These are phyloP conservation scores for Pseudofabraea citricarpa DNA, from an alignment of 2,329 filamentous ascomycete genomes.

Conservation along the genomic window DNA sequence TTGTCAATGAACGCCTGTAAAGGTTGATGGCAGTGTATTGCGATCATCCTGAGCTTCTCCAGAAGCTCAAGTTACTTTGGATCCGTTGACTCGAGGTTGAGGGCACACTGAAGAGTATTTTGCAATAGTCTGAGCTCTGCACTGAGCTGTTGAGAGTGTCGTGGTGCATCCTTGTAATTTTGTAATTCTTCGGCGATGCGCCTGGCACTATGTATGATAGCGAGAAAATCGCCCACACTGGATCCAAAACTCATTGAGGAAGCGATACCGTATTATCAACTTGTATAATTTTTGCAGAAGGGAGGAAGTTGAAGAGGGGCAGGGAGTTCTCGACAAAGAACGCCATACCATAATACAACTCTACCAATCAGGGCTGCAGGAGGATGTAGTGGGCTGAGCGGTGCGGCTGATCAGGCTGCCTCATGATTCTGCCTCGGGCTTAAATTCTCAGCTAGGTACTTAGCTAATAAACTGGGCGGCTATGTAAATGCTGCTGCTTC, in stretches of 20 bases:
- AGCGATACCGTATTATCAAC: no score
- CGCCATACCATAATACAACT: no score
- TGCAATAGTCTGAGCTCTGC: neutral
- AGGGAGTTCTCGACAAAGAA: no score
- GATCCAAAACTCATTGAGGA: conserved; percentile 28
- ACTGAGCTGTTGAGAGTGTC: neutral
- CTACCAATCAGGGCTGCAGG: no score
- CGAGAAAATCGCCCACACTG: conserved; percentile 23
- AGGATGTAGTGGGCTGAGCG: no score
- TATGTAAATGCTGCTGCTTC: no score
- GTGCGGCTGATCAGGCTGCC: no score
- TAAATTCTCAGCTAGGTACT: no score
- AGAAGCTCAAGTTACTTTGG: neutral
- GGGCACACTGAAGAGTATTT: neutral
- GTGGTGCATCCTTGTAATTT: neutral
- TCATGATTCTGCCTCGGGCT: no score
- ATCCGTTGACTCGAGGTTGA: neutral
- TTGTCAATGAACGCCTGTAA: neutral
- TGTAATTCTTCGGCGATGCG: neutral
- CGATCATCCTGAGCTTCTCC: neutral
- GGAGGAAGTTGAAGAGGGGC: no score
- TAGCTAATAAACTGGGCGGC: no score
- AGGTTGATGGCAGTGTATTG: neutral
- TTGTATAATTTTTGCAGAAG: no score
- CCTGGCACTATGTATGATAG: conserved; percentile 10